Evolutionary conservation across 192 early-diverging fungal genomes (phyloP).

Genomic region (Backusella macrospora): DNA sequence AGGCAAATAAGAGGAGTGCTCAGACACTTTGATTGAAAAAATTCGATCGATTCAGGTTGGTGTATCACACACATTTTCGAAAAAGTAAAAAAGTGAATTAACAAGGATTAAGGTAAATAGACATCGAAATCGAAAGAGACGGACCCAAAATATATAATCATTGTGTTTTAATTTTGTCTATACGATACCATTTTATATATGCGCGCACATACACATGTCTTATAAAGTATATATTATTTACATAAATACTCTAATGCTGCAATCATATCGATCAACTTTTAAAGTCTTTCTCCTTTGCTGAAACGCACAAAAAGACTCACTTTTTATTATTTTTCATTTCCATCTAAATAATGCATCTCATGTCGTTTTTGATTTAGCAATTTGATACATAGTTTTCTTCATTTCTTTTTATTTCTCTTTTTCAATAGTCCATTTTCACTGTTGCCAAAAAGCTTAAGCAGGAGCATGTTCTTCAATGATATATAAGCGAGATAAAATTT

Average conservation of each 20-base stretch:
- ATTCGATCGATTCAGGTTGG: background rate
- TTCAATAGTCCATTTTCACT: too few relatives aligned
- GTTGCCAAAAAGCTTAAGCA: too few relatives aligned
- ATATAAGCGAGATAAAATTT: too few relatives aligned
- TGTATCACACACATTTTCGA: conserved; percentile 16
- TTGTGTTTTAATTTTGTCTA: background rate
- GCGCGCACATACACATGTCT: background rate
- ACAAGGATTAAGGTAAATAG: background rate
- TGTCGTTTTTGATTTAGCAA: too few relatives aligned
- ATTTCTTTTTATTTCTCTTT: too few relatives aligned
- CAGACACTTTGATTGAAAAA: background rate
- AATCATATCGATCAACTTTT: too few relatives aligned
- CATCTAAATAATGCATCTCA: too few relatives aligned
- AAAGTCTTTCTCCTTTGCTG: too few relatives aligned
- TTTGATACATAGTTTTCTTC: too few relatives aligned
- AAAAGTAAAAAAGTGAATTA: background rate
- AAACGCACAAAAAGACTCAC: too few relatives aligned
- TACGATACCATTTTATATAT: background rate
- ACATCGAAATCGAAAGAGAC: background rate
- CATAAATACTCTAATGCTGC: background rate
- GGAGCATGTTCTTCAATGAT: too few relatives aligned
- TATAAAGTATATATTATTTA: background rate
- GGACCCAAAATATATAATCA: background rate
- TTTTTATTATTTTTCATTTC: too few relatives aligned
- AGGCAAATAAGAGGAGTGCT: background rate